Conservation (phyloP, 169 alveolate genomes). For the Theileria sp. region DNA sequence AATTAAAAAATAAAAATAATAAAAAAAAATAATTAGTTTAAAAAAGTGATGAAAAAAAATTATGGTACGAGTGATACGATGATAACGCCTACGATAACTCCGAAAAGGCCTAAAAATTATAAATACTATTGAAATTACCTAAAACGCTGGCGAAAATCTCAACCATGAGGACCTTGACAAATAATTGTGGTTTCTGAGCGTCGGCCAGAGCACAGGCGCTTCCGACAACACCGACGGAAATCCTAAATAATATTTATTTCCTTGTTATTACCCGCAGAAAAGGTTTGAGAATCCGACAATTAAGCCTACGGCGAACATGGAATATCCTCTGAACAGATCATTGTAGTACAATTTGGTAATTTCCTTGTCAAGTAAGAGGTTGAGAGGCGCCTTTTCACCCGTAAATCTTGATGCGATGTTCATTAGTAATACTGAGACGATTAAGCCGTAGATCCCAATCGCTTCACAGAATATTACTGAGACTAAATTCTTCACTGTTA, state of each 20-base stretch:
- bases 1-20: not conserved
- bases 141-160: conserved; percentile 99
- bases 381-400: conserved; percentile 72
- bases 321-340: conserved; percentile 90
- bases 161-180: conserved; percentile 96
- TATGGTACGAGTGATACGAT: conserved; percentile 40
- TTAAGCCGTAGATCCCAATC: conserved; percentile 88
- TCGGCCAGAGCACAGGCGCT: conserved; percentile 99
- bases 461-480: conserved; percentile 99
- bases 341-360: conserved; percentile 57
- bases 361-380: conserved; percentile 51
- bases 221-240: conserved; percentile 99
- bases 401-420: conserved; percentile 56
- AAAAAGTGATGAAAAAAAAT: not conserved
- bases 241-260: conserved; percentile 49
- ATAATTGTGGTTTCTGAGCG: conserved; percentile 98
- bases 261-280: conserved; percentile 89
- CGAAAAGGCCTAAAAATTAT: conserved; percentile 75
- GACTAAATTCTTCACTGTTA: conserved; percentile 96
- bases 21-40: not conserved
- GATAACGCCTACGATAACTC: conserved; percentile 87
- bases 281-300: conserved; percentile 98
- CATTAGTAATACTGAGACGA: conserved; percentile 70
- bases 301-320: conserved; percentile 95
- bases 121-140: conserved; percentile 75